Base-by-base conservation (phyloP, 108 stramenopile genomes). In the Asterionellopsis glacialis region DNA sequence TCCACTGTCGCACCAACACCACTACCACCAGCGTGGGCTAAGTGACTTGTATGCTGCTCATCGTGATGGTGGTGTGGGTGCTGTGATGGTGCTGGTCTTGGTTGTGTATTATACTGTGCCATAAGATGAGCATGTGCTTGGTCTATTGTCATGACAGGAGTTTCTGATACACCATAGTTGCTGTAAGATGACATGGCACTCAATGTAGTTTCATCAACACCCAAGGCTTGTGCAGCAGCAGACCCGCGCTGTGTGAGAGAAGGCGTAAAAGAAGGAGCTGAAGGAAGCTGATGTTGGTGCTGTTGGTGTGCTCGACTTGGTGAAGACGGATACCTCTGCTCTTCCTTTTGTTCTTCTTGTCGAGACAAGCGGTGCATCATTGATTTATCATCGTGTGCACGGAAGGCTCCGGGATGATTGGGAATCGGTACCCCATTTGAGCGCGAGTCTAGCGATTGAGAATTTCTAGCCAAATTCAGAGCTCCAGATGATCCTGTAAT, bases 351-450 rank as follows among this genome's bases (percentile, higher is more conserved):
- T 16, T 47, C 57, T 15, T 45, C 59, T 3, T 47, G 59, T 38
- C 67, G 41, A 65, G 68, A 69, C 38, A 75, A 26, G 12, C 67
- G 57, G 47, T 64, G 63, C 45, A 68, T 15, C 41, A 61, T 55
- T 24, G 51, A 23, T 23, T 15, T 12, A 13, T 69, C 33, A 33
- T 33, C 33, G 33, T 33, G 33, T 7, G 33, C 33, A 33, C 33
- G 2, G 33, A 33, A 33, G 33, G 7, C 33, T 33, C 33, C 33
- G 7, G 2, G 2, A 7, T 33, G 33, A 33, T 33, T n/a, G n/a
- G n/a, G n/a, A n/a, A n/a, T n/a, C n/a, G n/a, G 33, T 33, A 33
- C 7, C 33, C 5, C 33, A 33, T 7, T 33, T 33, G 33, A 33
- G 33, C 7, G 2, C 7, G 33, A 2, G 7, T 7, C 33, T 2